Conservation (phyloP, 2,329 filamentous ascomycete species). For the Ceratocystis lukuohia region DNA sequence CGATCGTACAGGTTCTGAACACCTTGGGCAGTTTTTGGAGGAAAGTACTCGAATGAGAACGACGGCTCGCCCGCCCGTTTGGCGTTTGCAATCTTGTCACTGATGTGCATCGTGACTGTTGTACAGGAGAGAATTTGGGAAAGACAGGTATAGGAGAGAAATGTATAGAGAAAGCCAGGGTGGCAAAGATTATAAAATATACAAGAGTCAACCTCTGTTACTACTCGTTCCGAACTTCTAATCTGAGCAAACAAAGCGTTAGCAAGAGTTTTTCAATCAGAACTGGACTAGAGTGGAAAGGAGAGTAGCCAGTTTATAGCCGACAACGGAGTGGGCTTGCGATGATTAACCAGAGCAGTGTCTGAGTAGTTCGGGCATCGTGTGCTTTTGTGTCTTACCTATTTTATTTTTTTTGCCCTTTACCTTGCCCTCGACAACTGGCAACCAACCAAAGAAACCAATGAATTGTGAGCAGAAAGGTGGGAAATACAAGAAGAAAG, state of each 20-base stretch:
- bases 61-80: constrained; percentile 67
- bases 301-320: neutral
- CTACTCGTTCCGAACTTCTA: neutral
- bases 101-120: constrained; percentile 68
- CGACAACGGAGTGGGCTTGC: constrained; percentile 6
- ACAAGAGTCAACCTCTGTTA: constrained; percentile 5
- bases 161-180: neutral
- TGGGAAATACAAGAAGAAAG: neutral
- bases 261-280: neutral
- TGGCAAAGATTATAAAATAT: neutral
- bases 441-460: constrained; percentile 2
- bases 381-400: neutral
- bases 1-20: constrained; percentile 98
- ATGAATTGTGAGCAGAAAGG: neutral
- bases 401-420: neutral
- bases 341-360: neutral
- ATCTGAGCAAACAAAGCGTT: neutral
- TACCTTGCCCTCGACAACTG: neutral
- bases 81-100: constrained; percentile 74
- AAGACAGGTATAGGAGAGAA: neutral
- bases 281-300: neutral
- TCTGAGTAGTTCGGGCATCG: neutral
- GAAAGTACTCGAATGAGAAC: constrained; percentile 99
- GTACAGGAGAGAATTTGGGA: constrained; percentile 24
- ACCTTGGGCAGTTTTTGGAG: constrained; percentile 91